Evolutionary conservation across 805 yeast species (phyloP).

Genomic region (Allodekkera sacchari): DNA sequence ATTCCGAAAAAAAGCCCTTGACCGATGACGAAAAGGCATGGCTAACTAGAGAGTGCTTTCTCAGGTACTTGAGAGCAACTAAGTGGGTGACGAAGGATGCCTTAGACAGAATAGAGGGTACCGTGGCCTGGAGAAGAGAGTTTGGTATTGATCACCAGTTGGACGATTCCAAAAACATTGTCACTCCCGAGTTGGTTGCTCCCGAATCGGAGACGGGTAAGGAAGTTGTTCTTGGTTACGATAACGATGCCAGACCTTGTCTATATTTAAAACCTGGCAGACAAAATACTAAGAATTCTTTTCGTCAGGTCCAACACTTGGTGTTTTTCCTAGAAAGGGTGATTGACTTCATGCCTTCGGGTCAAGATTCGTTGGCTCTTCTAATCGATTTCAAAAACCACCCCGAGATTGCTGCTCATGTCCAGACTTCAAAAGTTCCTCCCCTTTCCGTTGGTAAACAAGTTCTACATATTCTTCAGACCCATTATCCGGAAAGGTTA

Average conservation of each 20-base stretch:
- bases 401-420: conserved; percentile 43
- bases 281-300: conserved; percentile 87
- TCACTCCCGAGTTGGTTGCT: conserved; percentile 46
- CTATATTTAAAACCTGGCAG: conserved; percentile 88
- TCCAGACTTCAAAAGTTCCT: conserved; percentile 66
- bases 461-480: conserved; percentile 87
- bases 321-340: conserved; percentile 90
- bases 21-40: conserved; percentile 68
- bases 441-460: conserved; percentile 83
- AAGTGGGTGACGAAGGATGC: conserved; percentile 78
- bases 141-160: conserved; percentile 57
- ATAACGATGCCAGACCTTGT: conserved; percentile 86
- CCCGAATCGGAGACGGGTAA: conserved; percentile 87
- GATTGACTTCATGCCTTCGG: conserved; percentile 91
- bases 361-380: conserved; percentile 89
- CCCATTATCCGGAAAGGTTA: conserved; percentile 94
- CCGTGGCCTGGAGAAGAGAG: conserved; percentile 89
- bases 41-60: conserved; percentile 86
- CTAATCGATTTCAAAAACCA: conserved; percentile 87
- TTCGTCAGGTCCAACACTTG: conserved; percentile 90
- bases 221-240: conserved; percentile 85
- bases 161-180: conserved; percentile 36
- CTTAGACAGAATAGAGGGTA: conserved; percentile 61
- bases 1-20: conserved; percentile 28
- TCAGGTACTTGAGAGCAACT: conserved; percentile 87